These are phyloP conservation scores for Cystoderma amianthinum DNA, from an alignment of 768 basidiomycete genomes.

Conservation along the genomic window DNA sequence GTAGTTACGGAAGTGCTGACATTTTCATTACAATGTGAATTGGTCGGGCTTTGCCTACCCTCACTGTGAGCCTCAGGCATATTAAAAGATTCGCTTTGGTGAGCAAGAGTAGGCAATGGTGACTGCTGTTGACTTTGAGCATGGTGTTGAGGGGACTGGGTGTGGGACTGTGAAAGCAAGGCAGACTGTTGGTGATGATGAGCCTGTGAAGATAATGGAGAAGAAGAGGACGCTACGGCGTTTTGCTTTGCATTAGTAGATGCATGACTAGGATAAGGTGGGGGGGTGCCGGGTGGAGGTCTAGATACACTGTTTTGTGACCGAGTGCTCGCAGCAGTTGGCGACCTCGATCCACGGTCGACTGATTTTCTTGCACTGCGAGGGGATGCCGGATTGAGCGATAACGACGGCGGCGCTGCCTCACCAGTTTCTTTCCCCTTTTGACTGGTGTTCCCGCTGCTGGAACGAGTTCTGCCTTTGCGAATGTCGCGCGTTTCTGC, in stretches of 20 bases:
- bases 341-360: conserved; percentile 17
- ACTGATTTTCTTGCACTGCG: neutral
- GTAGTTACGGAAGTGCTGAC: neutral
- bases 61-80: no score
- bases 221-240: conserved; percentile 6
- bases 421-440: conserved; percentile 29
- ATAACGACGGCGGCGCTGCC: conserved; percentile 1
- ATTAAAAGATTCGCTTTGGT: no score
- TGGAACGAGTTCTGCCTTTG: conserved; percentile 11
- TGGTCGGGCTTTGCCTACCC: no score
- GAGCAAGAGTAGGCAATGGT: no score
- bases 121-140: no score
- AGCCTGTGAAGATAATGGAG: conserved; percentile 7
- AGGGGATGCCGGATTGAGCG: conserved; percentile 4
- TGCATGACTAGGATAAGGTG: conserved; percentile 7
- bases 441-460: conserved; percentile 13
- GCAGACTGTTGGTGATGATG: no score
- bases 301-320: conserved; percentile 42
- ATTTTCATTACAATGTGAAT: no score
- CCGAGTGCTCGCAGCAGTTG: conserved; percentile 31
- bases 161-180: no score
- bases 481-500: conserved; percentile 39
- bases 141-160: no score
- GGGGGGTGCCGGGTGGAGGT: conserved; percentile 14
- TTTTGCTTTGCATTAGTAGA: conserved; percentile 16